Conservation (phyloP, 179 eudicot genomes). For the Patellifolia procumbens region DNA sequence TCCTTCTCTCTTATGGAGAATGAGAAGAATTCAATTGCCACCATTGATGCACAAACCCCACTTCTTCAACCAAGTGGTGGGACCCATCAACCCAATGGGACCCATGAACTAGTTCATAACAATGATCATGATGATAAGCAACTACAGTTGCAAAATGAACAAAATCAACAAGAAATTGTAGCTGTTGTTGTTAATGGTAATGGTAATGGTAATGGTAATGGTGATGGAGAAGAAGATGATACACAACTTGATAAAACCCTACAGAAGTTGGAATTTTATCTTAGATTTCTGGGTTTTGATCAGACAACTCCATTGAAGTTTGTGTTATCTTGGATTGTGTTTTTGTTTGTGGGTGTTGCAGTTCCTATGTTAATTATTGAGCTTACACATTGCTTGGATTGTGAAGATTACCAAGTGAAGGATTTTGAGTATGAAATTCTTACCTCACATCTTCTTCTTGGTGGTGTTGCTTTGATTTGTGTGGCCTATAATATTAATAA, state of each 20-base stretch:
- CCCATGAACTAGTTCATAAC: background rate
- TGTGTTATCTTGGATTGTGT: constrained; percentile 59
- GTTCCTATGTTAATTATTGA: constrained; percentile 55
- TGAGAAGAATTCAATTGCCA: background rate
- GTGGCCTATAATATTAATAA: constrained; percentile 72
- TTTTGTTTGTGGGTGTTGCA: constrained; percentile 55
- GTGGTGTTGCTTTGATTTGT: constrained; percentile 71
- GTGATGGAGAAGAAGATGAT: constrained; percentile 38
- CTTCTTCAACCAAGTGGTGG: constrained; percentile 35
- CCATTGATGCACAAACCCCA: constrained; percentile 34
- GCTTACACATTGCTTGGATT: constrained; percentile 45
- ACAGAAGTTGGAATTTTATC: constrained; percentile 43
- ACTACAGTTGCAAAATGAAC: background rate
- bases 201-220: constrained; percentile 15
- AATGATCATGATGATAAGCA: background rate
- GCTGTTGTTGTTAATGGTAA: background rate
- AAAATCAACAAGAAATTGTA: background rate
- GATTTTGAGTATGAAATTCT: constrained; percentile 72
- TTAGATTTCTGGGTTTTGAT: constrained; percentile 58
- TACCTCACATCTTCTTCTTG: constrained; percentile 70
- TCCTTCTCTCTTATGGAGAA: constrained; percentile 27
- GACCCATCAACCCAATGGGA: constrained; percentile 34
- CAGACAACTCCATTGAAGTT: constrained; percentile 45
- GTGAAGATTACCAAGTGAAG: constrained; percentile 53
- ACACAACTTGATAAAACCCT: constrained; percentile 63